These are phyloP conservation scores for Phytophthora boehmeriae DNA, from an alignment of 352 stramenopile genomes.

Conservation along the genomic window DNA sequence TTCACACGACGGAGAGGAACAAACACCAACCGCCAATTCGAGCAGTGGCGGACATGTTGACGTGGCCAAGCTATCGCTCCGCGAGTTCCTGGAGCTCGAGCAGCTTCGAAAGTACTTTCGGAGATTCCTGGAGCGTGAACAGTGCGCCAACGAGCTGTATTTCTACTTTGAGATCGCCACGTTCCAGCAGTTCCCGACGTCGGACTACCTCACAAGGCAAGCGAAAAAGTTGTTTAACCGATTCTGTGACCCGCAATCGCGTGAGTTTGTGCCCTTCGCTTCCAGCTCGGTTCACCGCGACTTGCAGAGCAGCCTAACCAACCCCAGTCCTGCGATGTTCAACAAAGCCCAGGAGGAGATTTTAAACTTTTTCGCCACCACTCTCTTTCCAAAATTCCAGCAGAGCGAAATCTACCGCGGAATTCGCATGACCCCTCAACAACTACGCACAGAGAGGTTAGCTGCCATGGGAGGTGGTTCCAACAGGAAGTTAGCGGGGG, in stretches of 20 bases:
- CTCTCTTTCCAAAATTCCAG: slow-evolving; percentile 76
- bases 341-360: slow-evolving; percentile 76
- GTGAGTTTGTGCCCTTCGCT: slow-evolving; percentile 58
- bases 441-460: slow-evolving; percentile 32
- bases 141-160: slow-evolving; percentile 70
- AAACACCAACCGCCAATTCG: slow-evolving; percentile 4
- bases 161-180: slow-evolving; percentile 79
- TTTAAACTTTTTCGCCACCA: slow-evolving; percentile 65
- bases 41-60: slow-evolving; percentile 44
- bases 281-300: slow-evolving; percentile 34
- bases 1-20: slow-evolving; percentile 19
- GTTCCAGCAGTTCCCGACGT: slow-evolving; percentile 81
- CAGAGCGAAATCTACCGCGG: slow-evolving; percentile 68
- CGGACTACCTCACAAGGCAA: slow-evolving; percentile 69
- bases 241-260: slow-evolving; percentile 66
- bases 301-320: slow-evolving; percentile 39
- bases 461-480: slow-evolving; percentile 28
- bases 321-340: slow-evolving; percentile 67
- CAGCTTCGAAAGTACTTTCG: slow-evolving; percentile 64
- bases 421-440: slow-evolving; percentile 54
- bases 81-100: slow-evolving; percentile 68
- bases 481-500: neutral
- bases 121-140: slow-evolving; percentile 74
- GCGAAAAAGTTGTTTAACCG: slow-evolving; percentile 69
- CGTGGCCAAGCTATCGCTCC: slow-evolving; percentile 52